Evolutionary conservation across 2,329 filamentous ascomycete species (phyloP).

Genomic region (Exserohilum rostratum): DNA sequence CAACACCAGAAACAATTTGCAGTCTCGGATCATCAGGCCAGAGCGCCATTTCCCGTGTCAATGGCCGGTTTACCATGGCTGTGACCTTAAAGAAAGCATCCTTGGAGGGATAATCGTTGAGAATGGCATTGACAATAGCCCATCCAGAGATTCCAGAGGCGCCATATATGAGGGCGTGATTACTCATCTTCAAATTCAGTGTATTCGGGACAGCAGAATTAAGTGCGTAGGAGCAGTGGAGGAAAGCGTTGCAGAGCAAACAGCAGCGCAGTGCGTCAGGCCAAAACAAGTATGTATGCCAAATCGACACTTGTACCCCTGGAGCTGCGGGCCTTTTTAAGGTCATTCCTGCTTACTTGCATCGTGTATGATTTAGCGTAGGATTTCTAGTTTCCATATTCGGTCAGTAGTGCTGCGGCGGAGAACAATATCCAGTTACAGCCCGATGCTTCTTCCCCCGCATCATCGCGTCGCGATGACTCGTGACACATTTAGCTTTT

Average conservation of each 20-base stretch:
- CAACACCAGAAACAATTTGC: conserved; percentile 49
- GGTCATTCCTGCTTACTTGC: background rate
- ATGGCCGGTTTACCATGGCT: conserved; percentile 56
- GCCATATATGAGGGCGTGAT: conserved; percentile 49
- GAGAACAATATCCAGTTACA: conserved; percentile 36
- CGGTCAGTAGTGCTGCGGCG: conserved; percentile 14
- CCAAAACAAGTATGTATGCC: background rate
- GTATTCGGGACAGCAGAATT: background rate
- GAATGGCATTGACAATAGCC: conserved; percentile 57
- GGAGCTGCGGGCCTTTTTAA: background rate
- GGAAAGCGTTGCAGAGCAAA: background rate
- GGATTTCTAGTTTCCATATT: background rate
- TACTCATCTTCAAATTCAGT: conserved; percentile 21
- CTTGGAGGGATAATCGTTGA: conserved; percentile 54
- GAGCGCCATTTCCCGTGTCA: conserved; percentile 39
- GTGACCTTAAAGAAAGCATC: conserved; percentile 54
- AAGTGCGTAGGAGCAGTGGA: background rate
- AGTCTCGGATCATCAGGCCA: conserved; percentile 48
- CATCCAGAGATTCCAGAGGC: conserved; percentile 59
- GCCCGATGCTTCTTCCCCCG: conserved; percentile 25
- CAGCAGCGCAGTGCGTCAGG: background rate
- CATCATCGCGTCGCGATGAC: conserved; percentile 30
- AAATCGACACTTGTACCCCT: background rate
- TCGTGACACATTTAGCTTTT: conserved; percentile 14
- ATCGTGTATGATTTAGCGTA: conserved; percentile 5